These are phyloP conservation scores for Aquilaria yunnanensis DNA, from an alignment of 345 rosid genomes.

Conservation along the genomic window DNA sequence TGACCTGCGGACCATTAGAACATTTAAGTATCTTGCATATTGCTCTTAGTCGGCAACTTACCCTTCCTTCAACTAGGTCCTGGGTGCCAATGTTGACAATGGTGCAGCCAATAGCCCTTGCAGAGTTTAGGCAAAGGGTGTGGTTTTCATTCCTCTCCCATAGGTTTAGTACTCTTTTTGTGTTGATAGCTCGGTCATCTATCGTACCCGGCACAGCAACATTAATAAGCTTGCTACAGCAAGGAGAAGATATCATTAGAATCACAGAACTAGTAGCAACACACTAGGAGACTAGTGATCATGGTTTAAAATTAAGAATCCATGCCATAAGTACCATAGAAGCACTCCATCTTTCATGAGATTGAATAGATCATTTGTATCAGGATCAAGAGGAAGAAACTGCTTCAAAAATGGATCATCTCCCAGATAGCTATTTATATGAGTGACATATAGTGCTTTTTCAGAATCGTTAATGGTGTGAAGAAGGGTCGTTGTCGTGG, in stretches of 20 bases:
- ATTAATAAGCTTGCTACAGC: constrained; percentile 78
- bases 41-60: constrained; percentile 22
- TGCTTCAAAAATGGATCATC: constrained; percentile 84
- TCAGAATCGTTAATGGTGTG: constrained; percentile 71
- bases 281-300: constrained; percentile 1
- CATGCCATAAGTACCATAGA: constrained; percentile 48
- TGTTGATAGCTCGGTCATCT: constrained; percentile 88
- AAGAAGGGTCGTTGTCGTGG: constrained; percentile 58
- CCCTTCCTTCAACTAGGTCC: constrained; percentile 88
- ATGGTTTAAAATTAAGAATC: not conserved
- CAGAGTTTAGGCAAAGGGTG: constrained; percentile 89
- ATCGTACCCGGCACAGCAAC: constrained; percentile 89
- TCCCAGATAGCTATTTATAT: constrained; percentile 83
- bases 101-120: constrained; percentile 86
- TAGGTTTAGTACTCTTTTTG: constrained; percentile 69
- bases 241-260: constrained; percentile 15
- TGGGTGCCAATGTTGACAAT: constrained; percentile 82
- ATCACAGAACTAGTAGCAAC: not conserved
- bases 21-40: not conserved
- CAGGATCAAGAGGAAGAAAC: constrained; percentile 80
- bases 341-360: constrained; percentile 90
- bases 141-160: constrained; percentile 98
- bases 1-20: constrained; percentile 6
- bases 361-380: constrained; percentile 60
- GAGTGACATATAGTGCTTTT: constrained; percentile 73